Evolutionary conservation across 192 early-diverging fungal genomes (phyloP).

Genomic region (Rhizophagus sp.): DNA sequence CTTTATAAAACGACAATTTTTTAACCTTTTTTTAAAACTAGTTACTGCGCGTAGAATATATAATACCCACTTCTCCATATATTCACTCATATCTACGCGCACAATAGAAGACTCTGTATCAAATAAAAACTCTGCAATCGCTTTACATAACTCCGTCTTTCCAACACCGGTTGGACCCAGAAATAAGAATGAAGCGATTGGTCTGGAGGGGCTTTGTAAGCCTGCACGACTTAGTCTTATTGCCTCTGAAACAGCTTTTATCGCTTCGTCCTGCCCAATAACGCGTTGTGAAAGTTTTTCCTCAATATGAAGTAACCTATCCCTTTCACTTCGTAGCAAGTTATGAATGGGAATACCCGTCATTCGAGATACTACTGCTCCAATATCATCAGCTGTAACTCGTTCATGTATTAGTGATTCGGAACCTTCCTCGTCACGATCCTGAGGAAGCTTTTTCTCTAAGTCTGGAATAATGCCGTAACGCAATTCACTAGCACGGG

Average conservation of each 20-base stretch:
- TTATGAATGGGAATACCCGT: conserved; percentile 82
- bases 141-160: conserved; percentile 79
- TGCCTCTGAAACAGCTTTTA: conserved; percentile 68
- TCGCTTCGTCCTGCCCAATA: conserved; percentile 74
- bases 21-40: neutral
- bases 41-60: neutral
- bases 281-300: conserved; percentile 62
- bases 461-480: conserved; percentile 78
- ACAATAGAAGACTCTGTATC: conserved; percentile 71
- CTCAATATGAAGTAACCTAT: conserved; percentile 75
- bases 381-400: conserved; percentile 78
- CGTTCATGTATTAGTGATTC: conserved; percentile 73
- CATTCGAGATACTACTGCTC: conserved; percentile 67
- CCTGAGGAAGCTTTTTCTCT: conserved; percentile 60
- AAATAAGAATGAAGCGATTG: conserved; percentile 80
- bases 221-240: conserved; percentile 78
- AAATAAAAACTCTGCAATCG: conserved; percentile 75
- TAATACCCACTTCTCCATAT: conserved; percentile 58
- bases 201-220: conserved; percentile 69
- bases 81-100: conserved; percentile 81
- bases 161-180: conserved; percentile 84
- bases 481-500: conserved; percentile 71
- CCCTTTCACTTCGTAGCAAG: conserved; percentile 68
- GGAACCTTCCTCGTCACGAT: conserved; percentile 23
- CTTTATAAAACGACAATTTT: neutral